phyloP scores from a whole-genome alignment of 306 rosid genomes.

The Carpinus fangiana region DNA sequence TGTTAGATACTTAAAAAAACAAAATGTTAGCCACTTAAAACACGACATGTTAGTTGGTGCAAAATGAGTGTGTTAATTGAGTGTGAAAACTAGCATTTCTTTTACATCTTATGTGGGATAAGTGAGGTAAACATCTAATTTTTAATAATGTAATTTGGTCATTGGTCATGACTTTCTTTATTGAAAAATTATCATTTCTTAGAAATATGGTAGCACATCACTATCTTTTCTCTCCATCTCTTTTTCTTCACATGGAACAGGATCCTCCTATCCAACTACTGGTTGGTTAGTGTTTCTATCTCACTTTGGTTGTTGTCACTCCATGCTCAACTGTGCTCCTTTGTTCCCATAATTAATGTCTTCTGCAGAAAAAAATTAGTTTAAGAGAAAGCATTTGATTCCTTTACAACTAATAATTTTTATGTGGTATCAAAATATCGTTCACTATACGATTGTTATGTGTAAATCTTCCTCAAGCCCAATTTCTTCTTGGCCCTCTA shows the following conservation, averaged over 20 bases:
- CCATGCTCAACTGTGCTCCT: neutral
- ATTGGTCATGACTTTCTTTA: neutral
- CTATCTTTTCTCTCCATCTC: neutral
- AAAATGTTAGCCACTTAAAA: too few species aligned
- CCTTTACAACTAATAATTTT: neutral
- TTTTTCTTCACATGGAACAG: neutral
- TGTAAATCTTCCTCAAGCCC: neutral
- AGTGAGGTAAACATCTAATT: neutral
- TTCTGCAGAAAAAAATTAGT: neutral
- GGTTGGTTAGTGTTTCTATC: neutral
- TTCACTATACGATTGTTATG: neutral
- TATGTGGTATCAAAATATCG: neutral
- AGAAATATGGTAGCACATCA: neutral
- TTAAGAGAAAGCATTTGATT: neutral
- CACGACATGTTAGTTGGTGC: too few species aligned
- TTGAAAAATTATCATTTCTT: neutral
- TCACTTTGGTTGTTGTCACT: neutral
- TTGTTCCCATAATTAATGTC: neutral
- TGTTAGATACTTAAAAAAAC: too few species aligned
- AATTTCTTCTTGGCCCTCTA: neutral
- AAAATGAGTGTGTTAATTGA: too few species aligned
- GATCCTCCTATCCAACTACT: neutral
- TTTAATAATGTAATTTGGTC: slow-evolving; percentile 1
- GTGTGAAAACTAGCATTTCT: too few species aligned
- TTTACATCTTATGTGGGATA: neutral